Base-by-base conservation (phyloP, 192 early-diverging fungal genomes). In the Coemansia sp. region DNA sequence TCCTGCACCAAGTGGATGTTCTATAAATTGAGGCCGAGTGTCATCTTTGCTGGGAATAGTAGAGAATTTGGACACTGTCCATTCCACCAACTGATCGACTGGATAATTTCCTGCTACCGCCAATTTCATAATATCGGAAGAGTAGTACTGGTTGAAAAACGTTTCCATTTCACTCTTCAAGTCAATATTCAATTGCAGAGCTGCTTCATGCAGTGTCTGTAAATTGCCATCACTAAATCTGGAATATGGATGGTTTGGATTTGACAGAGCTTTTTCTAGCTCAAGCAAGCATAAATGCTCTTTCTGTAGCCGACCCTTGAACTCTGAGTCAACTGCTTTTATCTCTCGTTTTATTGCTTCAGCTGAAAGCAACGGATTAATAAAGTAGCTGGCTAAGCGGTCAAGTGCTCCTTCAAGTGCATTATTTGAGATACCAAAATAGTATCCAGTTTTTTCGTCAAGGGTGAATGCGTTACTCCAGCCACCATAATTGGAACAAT, bases 71-170 rank as follows among this genome's bases (percentile, higher is more conserved):
- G 87, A 80, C 9, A 92, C 89, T 0, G 88, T 88, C 93, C 89
- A 91, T 38, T 88, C 74, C 7, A 84, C 73, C 51, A 96, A 82
- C 68, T 86, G 62, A 64, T 94, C 91, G 3, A 72, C 59, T 9
- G 91, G 75, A 73, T 98, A 92, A 70, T 87, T 86, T 47, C 93
- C 95, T 14, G 94, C 67, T 22, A 98, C 79, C n/a, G 88, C 87
- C 9, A 96, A 77, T 72, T 90, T 93, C 94, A 96, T 97, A 29
- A 97, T 67, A 45, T 96, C 95, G 12, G 93, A 87, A 16, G 92
- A 94, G 72, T 98, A 98, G 68, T 93, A 92, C 53, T 82, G 84
- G 2, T 85, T 67, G 69, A 95, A 89, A 57, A 96, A 94, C 47
- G 90, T 87, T 23, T 92, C 69, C 39, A 97, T 71, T 50, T 92